phyloP scores from a whole-genome alignment of 192 early-diverging fungal genomes.

The Funneliformis mosseae region DNA sequence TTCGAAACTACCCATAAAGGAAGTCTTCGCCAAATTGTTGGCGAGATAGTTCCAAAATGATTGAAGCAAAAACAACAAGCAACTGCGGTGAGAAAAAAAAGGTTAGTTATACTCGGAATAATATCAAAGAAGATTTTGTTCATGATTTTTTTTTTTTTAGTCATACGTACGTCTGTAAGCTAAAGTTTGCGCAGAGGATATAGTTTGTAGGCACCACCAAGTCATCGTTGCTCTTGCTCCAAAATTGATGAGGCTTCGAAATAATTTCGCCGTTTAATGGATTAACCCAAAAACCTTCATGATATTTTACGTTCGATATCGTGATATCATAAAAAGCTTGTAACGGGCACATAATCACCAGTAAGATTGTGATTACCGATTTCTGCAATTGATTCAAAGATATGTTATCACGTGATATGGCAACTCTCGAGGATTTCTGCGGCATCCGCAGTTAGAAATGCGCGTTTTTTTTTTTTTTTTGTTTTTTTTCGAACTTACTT shows the following conservation, averaged over 20 bases:
- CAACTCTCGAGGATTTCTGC: neutral
- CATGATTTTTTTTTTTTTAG: neutral
- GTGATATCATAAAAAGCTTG: slow-evolving; percentile 31
- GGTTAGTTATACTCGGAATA: no score
- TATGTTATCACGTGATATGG: neutral
- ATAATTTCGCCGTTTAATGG: slow-evolving; percentile 35
- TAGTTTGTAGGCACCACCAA: slow-evolving; percentile 36
- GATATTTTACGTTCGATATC: slow-evolving; percentile 39
- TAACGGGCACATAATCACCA: slow-evolving; percentile 16
- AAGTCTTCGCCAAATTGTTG: slow-evolving; percentile 42
- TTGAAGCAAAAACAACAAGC: slow-evolving; percentile 45
- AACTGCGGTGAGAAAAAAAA: slow-evolving; percentile 31
- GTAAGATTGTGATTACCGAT: slow-evolving; percentile 21
- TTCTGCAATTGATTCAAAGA: neutral
- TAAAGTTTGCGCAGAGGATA: slow-evolving; percentile 43
- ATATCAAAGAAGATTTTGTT: no score
- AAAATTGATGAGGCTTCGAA: slow-evolving; percentile 32
- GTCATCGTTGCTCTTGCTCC: slow-evolving; percentile 35
- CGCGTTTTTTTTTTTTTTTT: no score
- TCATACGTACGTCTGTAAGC: slow-evolving; percentile 45
- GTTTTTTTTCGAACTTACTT: neutral
- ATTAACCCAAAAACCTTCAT: slow-evolving; percentile 39
- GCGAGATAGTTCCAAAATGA: slow-evolving; percentile 51
- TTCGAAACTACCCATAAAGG: slow-evolving; percentile 50
- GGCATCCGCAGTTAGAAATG: neutral